A percentile compares a stretch with the other conserved stretches of the same genome.
Evolutionary conservation across 345 rosid species (phyloP).

Genomic region (Adansonia digitata): DNA sequence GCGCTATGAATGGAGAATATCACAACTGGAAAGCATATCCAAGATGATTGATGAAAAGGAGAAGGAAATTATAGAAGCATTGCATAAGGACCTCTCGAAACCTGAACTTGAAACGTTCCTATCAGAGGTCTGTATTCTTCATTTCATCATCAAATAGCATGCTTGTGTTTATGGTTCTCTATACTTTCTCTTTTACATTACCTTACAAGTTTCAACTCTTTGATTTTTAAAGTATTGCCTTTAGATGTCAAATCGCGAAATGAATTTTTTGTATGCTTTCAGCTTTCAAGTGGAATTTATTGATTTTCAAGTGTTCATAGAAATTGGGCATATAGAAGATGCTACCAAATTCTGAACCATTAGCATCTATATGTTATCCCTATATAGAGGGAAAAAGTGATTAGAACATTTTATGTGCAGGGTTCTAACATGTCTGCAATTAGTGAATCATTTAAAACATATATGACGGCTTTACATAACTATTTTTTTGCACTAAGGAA

Average conservation of each 20-base stretch:
- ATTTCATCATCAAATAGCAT: not conserved
- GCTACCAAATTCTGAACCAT: not conserved
- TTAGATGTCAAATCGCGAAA: not conserved
- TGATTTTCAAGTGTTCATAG: not conserved
- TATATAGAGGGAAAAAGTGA: not conserved
- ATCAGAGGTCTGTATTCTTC: constrained; percentile 50
- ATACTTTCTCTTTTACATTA: not conserved
- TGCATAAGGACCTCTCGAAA: constrained; percentile 62
- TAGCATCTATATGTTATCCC: not conserved
- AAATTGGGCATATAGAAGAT: not conserved
- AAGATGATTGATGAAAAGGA: constrained; percentile 71
- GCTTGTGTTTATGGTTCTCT: constrained; percentile 1
- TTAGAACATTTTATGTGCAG: not conserved
- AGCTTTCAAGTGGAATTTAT: not conserved
- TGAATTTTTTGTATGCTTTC: not conserved
- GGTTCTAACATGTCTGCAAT: not conserved
- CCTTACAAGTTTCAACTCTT: not conserved
- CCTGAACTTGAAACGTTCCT: constrained; percentile 57
- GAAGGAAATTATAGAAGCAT: constrained; percentile 48
- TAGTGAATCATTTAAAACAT: not conserved
- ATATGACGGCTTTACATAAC: not conserved
- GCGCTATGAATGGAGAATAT: constrained; percentile 75
- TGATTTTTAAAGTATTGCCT: not conserved
- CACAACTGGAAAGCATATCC: constrained; percentile 50
- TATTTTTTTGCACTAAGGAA: not conserved